Percentiles rank a stretch among this genome's conserved stretches.
Evolutionary conservation across 176 grass and related monocot genomes (phyloP).

Genomic region (Phoenix dactylifera): DNA sequence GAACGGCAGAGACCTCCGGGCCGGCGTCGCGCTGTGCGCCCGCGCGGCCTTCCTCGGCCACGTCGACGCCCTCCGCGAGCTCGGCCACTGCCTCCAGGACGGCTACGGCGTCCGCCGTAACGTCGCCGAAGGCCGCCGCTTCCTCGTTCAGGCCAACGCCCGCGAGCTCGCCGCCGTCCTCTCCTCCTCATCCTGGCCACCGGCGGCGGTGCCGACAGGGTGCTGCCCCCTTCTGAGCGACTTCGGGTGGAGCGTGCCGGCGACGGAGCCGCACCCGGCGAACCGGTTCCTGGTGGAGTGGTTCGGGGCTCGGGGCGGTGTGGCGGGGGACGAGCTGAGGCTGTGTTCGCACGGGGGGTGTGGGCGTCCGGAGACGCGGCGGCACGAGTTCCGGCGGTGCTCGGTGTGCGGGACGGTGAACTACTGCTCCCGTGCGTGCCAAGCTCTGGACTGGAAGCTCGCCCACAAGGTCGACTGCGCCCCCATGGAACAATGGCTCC

Average conservation of each 20-base stretch:
- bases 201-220: neutral
- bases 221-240: slow-evolving; percentile 35
- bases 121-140: slow-evolving; percentile 42
- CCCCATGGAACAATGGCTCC: slow-evolving; percentile 46
- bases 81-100: slow-evolving; percentile 86
- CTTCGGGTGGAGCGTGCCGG: slow-evolving; percentile 47
- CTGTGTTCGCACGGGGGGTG: neutral
- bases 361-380: slow-evolving; percentile 8
- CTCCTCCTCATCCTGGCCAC: slow-evolving; percentile 1
- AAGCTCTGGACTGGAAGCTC: slow-evolving; percentile 78
- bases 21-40: slow-evolving; percentile 56
- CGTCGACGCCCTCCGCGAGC: slow-evolving; percentile 79
- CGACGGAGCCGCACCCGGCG: slow-evolving; percentile 49
- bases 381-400: slow-evolving; percentile 83
- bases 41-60: slow-evolving; percentile 63
- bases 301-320: slow-evolving; percentile 21
- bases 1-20: slow-evolving; percentile 53
- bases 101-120: slow-evolving; percentile 65
- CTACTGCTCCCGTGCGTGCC: slow-evolving; percentile 93
- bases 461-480: slow-evolving; percentile 48
- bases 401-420: slow-evolving; percentile 78
- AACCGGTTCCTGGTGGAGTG: slow-evolving; percentile 72
- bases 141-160: slow-evolving; percentile 53
- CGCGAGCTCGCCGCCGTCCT: slow-evolving; percentile 49
- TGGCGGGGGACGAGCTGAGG: neutral